These are phyloP conservation scores for Talaromyces atroroseus DNA, from an alignment of 2,329 filamentous ascomycete genomes.

Conservation along the genomic window DNA sequence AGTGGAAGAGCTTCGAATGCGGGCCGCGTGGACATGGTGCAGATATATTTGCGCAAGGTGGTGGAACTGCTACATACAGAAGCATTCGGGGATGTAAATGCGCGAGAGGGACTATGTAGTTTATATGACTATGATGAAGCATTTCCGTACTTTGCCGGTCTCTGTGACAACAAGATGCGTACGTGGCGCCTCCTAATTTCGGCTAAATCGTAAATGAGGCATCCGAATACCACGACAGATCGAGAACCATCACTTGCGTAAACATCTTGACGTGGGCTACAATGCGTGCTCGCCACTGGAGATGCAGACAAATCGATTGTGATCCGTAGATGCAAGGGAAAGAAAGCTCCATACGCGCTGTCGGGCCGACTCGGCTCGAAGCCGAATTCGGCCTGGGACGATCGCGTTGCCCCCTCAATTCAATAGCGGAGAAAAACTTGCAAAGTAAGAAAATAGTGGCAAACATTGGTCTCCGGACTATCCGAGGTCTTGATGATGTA, in stretches of 20 bases:
- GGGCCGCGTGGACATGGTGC: background rate
- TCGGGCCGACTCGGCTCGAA: background rate
- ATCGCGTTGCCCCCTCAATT: background rate
- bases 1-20: background rate
- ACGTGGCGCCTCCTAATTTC: background rate
- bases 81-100: background rate
- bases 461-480: background rate
- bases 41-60: too few relatives aligned
- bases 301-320: background rate
- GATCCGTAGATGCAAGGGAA: background rate
- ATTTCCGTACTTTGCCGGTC: background rate
- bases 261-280: background rate
- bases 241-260: background rate
- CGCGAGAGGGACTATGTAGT: too few relatives aligned
- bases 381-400: background rate
- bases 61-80: background rate
- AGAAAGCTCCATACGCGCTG: background rate
- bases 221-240: background rate
- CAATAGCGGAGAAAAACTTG: background rate
- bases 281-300: background rate
- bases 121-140: background rate
- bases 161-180: too few relatives aligned
- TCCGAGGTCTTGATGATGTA: background rate
- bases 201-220: background rate
- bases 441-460: too few relatives aligned